Conservation (phyloP, 176 grass and related monocot species). For the Triticum timopheevii region DNA sequence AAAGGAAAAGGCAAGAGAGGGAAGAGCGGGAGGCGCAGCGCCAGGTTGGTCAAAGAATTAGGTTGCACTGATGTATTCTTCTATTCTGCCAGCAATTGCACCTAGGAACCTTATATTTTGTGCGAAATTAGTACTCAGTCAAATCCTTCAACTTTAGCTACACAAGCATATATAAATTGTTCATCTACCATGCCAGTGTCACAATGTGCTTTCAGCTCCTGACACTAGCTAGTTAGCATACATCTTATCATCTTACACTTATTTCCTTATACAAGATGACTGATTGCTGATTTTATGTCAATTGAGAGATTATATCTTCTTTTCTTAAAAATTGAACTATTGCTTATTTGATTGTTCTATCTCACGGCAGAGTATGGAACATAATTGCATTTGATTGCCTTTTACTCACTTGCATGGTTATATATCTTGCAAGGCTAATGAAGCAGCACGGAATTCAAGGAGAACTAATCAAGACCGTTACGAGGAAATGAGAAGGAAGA, state of each 20-base stretch:
- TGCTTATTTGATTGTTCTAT: background rate
- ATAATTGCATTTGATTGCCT: background rate
- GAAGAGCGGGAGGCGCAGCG: constrained; percentile 59
- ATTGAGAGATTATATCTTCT: background rate
- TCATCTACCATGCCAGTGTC: background rate
- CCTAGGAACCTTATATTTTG: background rate
- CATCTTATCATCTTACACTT: background rate
- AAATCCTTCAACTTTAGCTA: background rate
- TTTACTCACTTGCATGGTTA: background rate
- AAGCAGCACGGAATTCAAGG: constrained; percentile 52
- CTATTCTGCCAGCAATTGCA: background rate
- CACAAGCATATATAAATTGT: background rate
- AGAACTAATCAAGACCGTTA: constrained; percentile 82
- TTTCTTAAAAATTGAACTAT: background rate
- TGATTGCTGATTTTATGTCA: background rate
- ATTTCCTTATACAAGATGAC: background rate
- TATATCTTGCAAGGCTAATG: constrained; percentile 58
- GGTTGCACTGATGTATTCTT: background rate
- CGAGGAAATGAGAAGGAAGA: constrained; percentile 80
- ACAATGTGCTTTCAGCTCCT: background rate
- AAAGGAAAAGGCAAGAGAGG: constrained; percentile 86
- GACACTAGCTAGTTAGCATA: background rate
- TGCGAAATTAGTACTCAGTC: background rate
- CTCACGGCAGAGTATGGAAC: background rate
- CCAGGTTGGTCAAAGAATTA: constrained; percentile 48